Evolutionary conservation across 768 basidiomycete genomes (phyloP).

Genomic region (Psilocybe azurescens): DNA sequence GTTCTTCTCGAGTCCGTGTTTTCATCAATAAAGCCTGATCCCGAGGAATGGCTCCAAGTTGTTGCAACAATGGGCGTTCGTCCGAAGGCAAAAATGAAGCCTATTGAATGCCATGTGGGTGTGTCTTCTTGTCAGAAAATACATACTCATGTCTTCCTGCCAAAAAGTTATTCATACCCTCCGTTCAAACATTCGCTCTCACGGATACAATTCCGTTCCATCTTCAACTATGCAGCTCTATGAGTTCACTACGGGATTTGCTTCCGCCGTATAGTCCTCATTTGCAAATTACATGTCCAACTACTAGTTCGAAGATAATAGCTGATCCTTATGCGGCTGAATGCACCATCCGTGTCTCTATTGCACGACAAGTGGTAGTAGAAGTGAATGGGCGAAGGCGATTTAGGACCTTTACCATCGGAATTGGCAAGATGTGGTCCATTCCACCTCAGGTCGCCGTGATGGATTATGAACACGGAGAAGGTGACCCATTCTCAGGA

Average conservation of each 20-base stretch:
- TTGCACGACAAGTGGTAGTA: slow-evolving; percentile 52
- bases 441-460: slow-evolving; percentile 24
- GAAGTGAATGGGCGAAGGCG: slow-evolving; percentile 43
- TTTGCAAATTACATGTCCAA: slow-evolving; percentile 17
- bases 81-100: slow-evolving; percentile 34
- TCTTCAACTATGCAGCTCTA: slow-evolving; percentile 53
- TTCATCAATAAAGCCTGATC: slow-evolving; percentile 54
- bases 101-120: slow-evolving; percentile 59
- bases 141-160: not conserved
- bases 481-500: not conserved
- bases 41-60: slow-evolving; percentile 67
- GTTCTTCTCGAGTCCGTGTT: slow-evolving; percentile 47
- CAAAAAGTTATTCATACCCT: slow-evolving; percentile 44
- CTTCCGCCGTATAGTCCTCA: slow-evolving; percentile 32
- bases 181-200: slow-evolving; percentile 51
- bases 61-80: slow-evolving; percentile 40
- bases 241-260: slow-evolving; percentile 49
- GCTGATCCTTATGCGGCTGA: not conserved
- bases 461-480: slow-evolving; percentile 7
- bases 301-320: not conserved
- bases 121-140: not conserved
- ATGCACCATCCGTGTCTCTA: slow-evolving; percentile 45
- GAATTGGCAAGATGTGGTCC: slow-evolving; percentile 49
- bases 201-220: slow-evolving; percentile 62
- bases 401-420: slow-evolving; percentile 42